A percentile compares a stretch with the other conserved stretches of the same genome.
Conservation (phyloP, 2,329 filamentous ascomycete species). For the Neofusicoccum kwambonambiense region DNA sequence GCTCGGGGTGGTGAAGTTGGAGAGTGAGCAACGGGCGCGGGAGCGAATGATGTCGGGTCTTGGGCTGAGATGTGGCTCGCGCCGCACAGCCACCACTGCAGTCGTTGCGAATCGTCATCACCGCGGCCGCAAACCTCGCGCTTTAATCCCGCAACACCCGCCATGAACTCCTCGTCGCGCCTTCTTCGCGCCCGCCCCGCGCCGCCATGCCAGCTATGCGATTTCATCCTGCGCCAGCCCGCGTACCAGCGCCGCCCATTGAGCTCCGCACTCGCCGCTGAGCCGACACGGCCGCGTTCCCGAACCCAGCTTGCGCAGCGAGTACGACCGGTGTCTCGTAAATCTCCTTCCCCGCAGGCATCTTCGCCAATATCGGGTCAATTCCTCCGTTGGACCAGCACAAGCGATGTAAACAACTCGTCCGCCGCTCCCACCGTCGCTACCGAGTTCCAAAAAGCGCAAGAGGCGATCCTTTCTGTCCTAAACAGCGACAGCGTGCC, state of each 20-base stretch:
- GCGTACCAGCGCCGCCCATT: not conserved
- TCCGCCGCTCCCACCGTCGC: not conserved
- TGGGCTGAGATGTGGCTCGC: constrained; percentile 11
- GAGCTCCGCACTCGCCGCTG: not conserved
- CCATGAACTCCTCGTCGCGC: constrained; percentile 16
- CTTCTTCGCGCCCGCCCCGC: constrained; percentile 9
- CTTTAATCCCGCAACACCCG: constrained; percentile 24
- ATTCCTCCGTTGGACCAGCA: not conserved
- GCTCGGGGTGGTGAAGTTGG: not conserved
- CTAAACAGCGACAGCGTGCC: constrained; percentile 1
- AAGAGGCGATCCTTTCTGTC: not conserved
- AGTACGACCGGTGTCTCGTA: not conserved
- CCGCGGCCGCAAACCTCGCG: constrained; percentile 1
- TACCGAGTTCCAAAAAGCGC: not conserved
- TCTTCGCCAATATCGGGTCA: not conserved
- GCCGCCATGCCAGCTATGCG: constrained; percentile 46
- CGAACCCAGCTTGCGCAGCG: not conserved
- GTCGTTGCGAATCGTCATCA: constrained; percentile 8
- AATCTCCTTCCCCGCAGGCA: not conserved
- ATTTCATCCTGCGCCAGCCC: constrained; percentile 29
- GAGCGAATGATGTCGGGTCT: constrained; percentile 18
- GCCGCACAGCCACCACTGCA: constrained; percentile 4
- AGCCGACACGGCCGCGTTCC: not conserved
- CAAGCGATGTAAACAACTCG: not conserved
- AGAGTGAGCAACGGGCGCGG: constrained; percentile 3